Conservation (phyloP, 768 basidiomycete genomes). For the Hebeloma cylindrosporum region DNA sequence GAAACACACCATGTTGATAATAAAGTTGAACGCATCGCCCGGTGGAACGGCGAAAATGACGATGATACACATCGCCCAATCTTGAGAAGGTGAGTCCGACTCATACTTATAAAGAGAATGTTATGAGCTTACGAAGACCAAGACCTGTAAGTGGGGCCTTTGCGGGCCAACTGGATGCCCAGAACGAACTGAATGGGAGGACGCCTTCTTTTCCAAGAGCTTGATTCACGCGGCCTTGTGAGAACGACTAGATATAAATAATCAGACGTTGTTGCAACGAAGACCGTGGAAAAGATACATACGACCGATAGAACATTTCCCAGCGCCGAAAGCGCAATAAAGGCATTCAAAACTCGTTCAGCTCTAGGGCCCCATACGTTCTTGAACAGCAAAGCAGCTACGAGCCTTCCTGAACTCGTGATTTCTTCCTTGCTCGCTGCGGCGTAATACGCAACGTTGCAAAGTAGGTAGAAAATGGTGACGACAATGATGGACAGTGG, state of each 20-base stretch:
- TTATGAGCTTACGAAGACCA: slow-evolving; percentile 41
- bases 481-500: slow-evolving; percentile 58
- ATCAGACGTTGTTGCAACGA: slow-evolving; percentile 22
- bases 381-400: slow-evolving; percentile 65
- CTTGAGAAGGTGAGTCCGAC: slow-evolving; percentile 11
- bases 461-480: slow-evolving; percentile 55
- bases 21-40: slow-evolving; percentile 67
- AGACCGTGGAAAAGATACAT: slow-evolving; percentile 36
- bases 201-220: slow-evolving; percentile 63
- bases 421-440: slow-evolving; percentile 70
- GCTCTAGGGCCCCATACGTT: slow-evolving; percentile 60
- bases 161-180: slow-evolving; percentile 61
- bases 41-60: slow-evolving; percentile 47
- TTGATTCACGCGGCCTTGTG: slow-evolving; percentile 51
- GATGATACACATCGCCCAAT: slow-evolving; percentile 37
- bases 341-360: slow-evolving; percentile 34
- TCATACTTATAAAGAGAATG: background rate
- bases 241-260: slow-evolving; percentile 18
- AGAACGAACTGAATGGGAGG: slow-evolving; percentile 59
- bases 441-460: slow-evolving; percentile 67
- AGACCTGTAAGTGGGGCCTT: slow-evolving; percentile 59
- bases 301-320: slow-evolving; percentile 57
- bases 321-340: slow-evolving; percentile 53
- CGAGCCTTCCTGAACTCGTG: slow-evolving; percentile 51
- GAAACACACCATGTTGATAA: slow-evolving; percentile 50